Base-by-base conservation (phyloP, 2,329 filamentous ascomycete genomes). In the Pyrenochaeta sp. region DNA sequence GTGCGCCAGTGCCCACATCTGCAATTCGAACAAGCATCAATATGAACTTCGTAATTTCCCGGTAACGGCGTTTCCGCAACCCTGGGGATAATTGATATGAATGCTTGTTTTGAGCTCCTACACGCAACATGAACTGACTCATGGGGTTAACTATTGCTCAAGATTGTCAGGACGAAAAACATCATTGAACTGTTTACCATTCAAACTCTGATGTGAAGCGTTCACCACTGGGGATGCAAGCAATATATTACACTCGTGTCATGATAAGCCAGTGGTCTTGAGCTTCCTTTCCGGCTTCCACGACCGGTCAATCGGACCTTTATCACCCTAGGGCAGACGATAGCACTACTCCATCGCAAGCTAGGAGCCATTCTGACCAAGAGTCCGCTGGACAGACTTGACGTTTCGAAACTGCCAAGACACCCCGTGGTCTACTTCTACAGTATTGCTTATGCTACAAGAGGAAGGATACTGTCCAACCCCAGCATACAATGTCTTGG, bases 401-500 rank as follows among this genome's bases (percentile, higher is more conserved):
- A 34, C 30, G 26, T 5, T n/a, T n/a, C n/a, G n/a, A 35, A 14
- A 24, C 14, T 23, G 35, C 35, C 35, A 38, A 38, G 24, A 29
- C 3, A 30, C 17, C 7, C 6, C 10, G 17, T 22, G 17, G 17
- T 8, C 3, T 29, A 11, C n/a, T 17, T 19, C 8, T 10, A 24
- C 15, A 22, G 26, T 10, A 19, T 31, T 40, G 14, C 23, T 10
- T 3, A 7, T 40, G 27, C 36, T 13, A 32, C 19, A 40, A 18
- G n/a, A 11, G 36, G 36, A 20, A 38, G 35, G 24, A 38, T 22
- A 11, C 23, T 19, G 29, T 15, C 21, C n/a, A 30, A 30, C 13
- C 35, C 35, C 14, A 20, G 35, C 9, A 30, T 17, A 26, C 14
- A 36, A 35, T 27, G 35, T 37, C 35, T 37, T 37, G 35, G 35